These are phyloP conservation scores for Durio zibethinus DNA, from an alignment of 345 rosid genomes.

Conservation along the genomic window DNA sequence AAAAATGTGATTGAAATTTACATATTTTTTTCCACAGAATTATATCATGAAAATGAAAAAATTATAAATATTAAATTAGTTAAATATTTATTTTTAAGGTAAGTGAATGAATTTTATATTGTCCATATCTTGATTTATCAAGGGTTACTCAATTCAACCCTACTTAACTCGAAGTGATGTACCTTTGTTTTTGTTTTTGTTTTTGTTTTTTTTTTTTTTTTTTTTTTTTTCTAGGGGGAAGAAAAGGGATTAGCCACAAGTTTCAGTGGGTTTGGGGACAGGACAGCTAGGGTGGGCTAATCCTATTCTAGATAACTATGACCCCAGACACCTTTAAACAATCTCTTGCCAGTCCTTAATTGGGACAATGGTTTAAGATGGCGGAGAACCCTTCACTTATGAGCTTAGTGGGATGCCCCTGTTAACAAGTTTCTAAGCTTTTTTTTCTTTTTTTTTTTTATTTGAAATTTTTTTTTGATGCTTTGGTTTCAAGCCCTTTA, in stretches of 20 bases:
- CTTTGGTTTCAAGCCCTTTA: not conserved
- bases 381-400: conserved; percentile 6
- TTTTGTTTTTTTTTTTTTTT: too few relatives aligned
- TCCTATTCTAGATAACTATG: not conserved
- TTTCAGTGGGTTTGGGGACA: not conserved
- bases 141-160: not conserved
- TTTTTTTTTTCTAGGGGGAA: not conserved
- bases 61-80: too few relatives aligned
- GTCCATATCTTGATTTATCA: not conserved
- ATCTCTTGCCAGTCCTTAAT: conserved; percentile 14
- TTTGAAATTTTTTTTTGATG: too few relatives aligned
- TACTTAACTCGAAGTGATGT: not conserved
- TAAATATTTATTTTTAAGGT: too few relatives aligned
- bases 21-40: too few relatives aligned
- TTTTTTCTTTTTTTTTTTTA: not conserved
- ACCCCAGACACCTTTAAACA: conserved; percentile 18
- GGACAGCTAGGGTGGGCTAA: not conserved
- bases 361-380: conserved; percentile 21
- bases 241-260: not conserved
- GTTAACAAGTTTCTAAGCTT: not conserved
- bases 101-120: too few relatives aligned
- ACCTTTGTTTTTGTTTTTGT: too few relatives aligned
- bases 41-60: too few relatives aligned
- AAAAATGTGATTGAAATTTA: too few relatives aligned
- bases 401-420: conserved; percentile 16